A percentile compares a stretch with the other conserved stretches of the same genome.
These are phyloP conservation scores for Ascomycota sp. DNA, from an alignment of 2,329 filamentous ascomycete genomes.

Conservation along the genomic window DNA sequence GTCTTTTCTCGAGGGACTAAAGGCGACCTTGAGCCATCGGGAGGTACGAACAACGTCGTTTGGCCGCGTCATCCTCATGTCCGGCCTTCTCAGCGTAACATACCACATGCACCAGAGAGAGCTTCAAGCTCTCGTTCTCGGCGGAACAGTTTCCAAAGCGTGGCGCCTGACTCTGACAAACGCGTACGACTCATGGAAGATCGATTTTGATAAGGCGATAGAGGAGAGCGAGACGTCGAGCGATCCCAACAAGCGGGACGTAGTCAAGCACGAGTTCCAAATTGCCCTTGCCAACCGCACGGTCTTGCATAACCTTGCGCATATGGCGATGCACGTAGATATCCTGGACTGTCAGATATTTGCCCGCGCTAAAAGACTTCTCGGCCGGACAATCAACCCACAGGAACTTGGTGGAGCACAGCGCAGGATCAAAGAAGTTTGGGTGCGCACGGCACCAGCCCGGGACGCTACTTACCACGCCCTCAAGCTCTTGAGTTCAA, in stretches of 20 bases:
- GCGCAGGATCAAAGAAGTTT: conserved; percentile 64
- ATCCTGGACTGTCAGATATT: conserved; percentile 96
- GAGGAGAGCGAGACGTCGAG: conserved; percentile 30
- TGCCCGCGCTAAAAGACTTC: conserved; percentile 61
- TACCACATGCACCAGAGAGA: conserved; percentile 98
- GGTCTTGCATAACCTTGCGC: conserved; percentile 77
- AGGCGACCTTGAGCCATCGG: conserved; percentile 67
- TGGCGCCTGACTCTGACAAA: conserved; percentile 70
- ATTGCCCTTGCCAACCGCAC: conserved; percentile 67
- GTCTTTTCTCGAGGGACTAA: conserved; percentile 76
- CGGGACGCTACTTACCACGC: conserved; percentile 86
- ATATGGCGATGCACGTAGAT: conserved; percentile 95
- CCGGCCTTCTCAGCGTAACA: conserved; percentile 73
- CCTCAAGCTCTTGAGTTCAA: conserved; percentile 67
- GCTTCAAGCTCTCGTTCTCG: conserved; percentile 71
- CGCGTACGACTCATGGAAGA: conserved; percentile 85
- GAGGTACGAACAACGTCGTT: conserved; percentile 81
- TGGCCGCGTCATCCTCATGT: conserved; percentile 81
- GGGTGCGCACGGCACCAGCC: conserved; percentile 73
- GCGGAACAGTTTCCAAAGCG: conserved; percentile 55
- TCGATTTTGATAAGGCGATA: conserved; percentile 68
- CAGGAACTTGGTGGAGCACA: conserved; percentile 62
- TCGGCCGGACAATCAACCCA: conserved; percentile 64
- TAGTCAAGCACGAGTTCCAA: conserved; percentile 35
- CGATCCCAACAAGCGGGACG: conserved; percentile 31